Conservation (phyloP, 805 yeast species). For the Sugiyamaella floridensis region DNA sequence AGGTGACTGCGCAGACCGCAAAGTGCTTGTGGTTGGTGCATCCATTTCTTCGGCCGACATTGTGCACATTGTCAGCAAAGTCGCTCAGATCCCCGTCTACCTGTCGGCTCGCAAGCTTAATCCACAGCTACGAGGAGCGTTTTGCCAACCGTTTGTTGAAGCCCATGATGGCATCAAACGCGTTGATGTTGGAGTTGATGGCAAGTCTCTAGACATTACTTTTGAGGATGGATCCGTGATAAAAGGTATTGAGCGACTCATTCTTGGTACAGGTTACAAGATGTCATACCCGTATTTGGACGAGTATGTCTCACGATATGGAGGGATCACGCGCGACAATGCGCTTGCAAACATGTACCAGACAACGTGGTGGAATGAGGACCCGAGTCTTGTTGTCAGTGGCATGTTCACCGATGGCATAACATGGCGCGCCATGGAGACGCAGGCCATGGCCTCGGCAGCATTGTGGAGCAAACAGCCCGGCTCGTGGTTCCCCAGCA, state of each 20-base stretch:
- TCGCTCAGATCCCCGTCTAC: conserved; percentile 8
- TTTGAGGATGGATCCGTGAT: conserved; percentile 16
- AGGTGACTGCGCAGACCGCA: conserved; percentile 36
- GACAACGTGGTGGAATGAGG: conserved; percentile 34
- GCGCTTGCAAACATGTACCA: conserved; percentile 31
- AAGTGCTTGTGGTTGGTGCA: conserved; percentile 59
- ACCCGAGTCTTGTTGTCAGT: conserved; percentile 31
- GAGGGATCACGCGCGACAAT: conserved; percentile 24
- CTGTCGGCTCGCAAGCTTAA: conserved; percentile 8
- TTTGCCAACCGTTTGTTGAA: conserved; percentile 13
- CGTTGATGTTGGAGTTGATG: conserved; percentile 1
- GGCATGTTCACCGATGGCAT: conserved; percentile 13
- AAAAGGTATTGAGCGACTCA: conserved; percentile 28
- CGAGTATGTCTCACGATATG: conserved; percentile 3
- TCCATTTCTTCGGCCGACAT: conserved; percentile 72
- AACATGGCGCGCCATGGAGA: conserved; percentile 7
- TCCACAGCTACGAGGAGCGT: conserved; percentile 3
- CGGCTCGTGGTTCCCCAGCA: conserved; percentile 6
- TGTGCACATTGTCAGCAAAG: conserved; percentile 39
- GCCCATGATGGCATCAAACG: conserved; percentile 6
- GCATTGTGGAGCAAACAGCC: conserved; percentile 7
- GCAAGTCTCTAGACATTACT: conserved; percentile 6
- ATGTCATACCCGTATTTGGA: conserved; percentile 30
- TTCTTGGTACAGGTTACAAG: conserved; percentile 36
- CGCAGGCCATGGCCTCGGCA: conserved; percentile 12